Base-by-base conservation (phyloP, 176 grass and related monocot species). In the Phoenix dactylifera region DNA sequence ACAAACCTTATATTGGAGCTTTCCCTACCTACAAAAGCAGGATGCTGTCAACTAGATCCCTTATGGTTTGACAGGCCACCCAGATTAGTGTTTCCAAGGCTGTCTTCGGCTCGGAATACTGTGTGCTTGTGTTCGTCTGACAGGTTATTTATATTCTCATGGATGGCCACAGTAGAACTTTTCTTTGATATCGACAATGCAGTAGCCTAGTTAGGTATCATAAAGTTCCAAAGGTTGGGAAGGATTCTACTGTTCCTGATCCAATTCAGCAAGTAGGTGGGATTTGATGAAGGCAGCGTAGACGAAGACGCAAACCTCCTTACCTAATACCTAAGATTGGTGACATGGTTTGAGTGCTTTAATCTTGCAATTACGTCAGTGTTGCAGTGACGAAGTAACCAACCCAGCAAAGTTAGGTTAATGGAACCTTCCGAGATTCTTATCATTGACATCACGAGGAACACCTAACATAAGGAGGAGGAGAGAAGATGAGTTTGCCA, bases 331-430 rank as follows among this genome's bases (percentile, higher is more conserved):
- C 66, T 78, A 29, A 53, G 74, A 66, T 64, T 56, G 67, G 56
- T 74, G 78, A 78, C 78, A 71, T 74, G 65, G 74, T 77, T 66
- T 71, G 66, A 63, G 49, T 70, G 55, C 10, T 65, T 62, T 63
- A 71, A 74, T 82, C 63, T 71, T 29, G 67, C 66, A 52, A 67
- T 59, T 74, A 59, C 66, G 66, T 78, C 74, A 63, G 73, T 78
- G 62, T 62, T 78, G 66, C 70, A 74, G 58, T 67, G 29, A 60
- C 57, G 63, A 77, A 65, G 80, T 68, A 67, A 50, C 59, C 22
- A 73, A 77, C 80, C 73, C 81, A 86, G 80, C 76, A 35, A 68
- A 69, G 69, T 63, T 81, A 73, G 73, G 83, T 81, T 77, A 51
- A 69, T 32, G 63, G 59, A 18, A 73, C 72, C 64, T 35, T 64